Evolutionary conservation across 1,284 basidiomycete species (phyloP), one percentile per base, ranked within the genome.

Genomic region (Pseudozyma pruni): DNA sequence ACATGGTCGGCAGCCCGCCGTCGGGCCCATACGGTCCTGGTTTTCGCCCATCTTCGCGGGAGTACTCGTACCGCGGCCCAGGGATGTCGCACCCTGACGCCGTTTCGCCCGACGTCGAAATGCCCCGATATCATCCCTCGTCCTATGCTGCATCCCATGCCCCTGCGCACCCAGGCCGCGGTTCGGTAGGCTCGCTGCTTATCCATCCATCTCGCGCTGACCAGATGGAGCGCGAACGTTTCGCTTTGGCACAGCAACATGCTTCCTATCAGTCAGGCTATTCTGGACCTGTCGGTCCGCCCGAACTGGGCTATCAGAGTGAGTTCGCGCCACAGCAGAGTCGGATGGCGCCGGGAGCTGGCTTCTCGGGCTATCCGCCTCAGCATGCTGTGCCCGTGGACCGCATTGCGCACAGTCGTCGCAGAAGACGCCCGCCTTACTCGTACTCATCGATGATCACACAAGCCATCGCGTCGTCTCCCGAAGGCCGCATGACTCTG

Each of bases 401-500:
- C 23, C 74, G 74, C 31, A 67, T 74, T 23, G 62, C 72, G 4
- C 62, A 75, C 31, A 74, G 68, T 29, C 68, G 77, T 29, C 66
- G 74, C 32, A 48, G 77, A 19, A 41, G 75, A 14, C 54, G 75
- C 5, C 77, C 73, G 7, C 75, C 75, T 11, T 75, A 67, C 57
- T 75, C 73, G 32, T 79, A 79, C 54, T 68, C 77, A n/a, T 71
- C 69, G 13, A 66, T 79, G 58, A 78, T 77, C 56, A 75, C 77
- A 4, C 75, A 77, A 48, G 77, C 77, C n/a, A 78, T 79, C 46
- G 49, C 72, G 2, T 79, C 77, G 4, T 62, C 73, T 10, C 35
- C 74, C 5, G 75, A 73, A 37, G 66, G 71, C 17, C 60, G 71
- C 32, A 75, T 79, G 73, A 79, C 75, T 13, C 39, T 79, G 42